These are phyloP conservation scores for Eimeria sp. DNA, from an alignment of 169 alveolate species.

Conservation along the genomic window DNA sequence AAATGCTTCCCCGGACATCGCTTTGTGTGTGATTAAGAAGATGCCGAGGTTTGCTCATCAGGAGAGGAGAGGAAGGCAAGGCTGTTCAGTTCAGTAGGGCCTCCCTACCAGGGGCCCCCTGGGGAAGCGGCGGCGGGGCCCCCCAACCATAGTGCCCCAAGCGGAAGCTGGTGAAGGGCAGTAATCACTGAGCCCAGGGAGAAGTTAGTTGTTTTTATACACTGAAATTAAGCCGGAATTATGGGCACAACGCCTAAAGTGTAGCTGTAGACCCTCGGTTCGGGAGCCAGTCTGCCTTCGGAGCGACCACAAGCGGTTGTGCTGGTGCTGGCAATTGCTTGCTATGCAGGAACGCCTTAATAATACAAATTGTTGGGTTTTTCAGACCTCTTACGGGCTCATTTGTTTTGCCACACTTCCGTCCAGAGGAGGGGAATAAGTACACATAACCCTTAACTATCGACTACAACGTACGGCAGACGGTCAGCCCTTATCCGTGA, in stretches of 20 bases:
- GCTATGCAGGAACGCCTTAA: background rate
- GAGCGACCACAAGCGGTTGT: no score
- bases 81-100: background rate
- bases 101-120: background rate
- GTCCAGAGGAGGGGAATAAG: background rate
- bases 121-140: background rate
- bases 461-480: background rate
- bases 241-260: background rate
- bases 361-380: background rate
- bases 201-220: no score
- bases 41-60: background rate
- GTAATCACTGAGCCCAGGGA: no score
- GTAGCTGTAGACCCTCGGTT: background rate
- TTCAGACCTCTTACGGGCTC: background rate
- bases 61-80: background rate
- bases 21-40: background rate
- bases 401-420: background rate
- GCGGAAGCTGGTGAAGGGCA: background rate
- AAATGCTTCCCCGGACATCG: no score
- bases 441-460: background rate
- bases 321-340: background rate
- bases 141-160: no score
- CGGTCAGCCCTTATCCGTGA: background rate
- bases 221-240: background rate
- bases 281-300: no score